phyloP scores from a whole-genome alignment of 768 basidiomycete species.

The Termitomyces sp. region DNA sequence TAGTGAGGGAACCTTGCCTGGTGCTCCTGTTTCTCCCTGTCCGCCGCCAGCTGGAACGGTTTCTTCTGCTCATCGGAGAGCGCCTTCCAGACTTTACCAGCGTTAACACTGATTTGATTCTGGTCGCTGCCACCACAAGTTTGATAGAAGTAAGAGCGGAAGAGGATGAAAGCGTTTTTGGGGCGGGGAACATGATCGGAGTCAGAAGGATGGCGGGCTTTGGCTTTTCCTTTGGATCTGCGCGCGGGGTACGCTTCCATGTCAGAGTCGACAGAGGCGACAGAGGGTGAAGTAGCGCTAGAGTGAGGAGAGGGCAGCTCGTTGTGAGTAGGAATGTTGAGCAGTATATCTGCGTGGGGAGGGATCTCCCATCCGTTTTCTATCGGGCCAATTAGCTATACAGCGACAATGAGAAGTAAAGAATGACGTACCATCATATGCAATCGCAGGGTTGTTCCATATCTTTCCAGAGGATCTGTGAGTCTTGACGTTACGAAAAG shows the following conservation, averaged over 20 bases:
- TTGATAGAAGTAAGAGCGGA: constrained; percentile 26
- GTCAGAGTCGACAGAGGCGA: constrained; percentile 9
- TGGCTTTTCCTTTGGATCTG: constrained; percentile 12
- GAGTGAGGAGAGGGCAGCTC: constrained; percentile 9
- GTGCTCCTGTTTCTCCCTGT: constrained; percentile 23
- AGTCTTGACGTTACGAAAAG: constrained; percentile 21
- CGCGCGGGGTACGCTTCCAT: neutral
- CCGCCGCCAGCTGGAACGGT: constrained; percentile 18
- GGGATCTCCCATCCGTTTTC: constrained; percentile 19
- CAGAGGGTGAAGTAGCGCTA: constrained; percentile 10
- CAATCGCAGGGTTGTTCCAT: constrained; percentile 16
- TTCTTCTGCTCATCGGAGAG: constrained; percentile 19
- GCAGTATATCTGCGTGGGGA: neutral
- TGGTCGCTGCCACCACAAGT: constrained; percentile 21
- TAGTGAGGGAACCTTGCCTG: constrained; percentile 25
- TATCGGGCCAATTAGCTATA: constrained; percentile 1
- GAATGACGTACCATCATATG: constrained; percentile 20
- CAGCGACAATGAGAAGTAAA: constrained; percentile 1
- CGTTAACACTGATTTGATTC: constrained; percentile 28
- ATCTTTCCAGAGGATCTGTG: constrained; percentile 21
- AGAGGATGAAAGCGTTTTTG: constrained; percentile 36
- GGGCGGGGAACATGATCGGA: constrained; percentile 28
- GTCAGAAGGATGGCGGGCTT: constrained; percentile 8
- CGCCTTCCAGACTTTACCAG: constrained; percentile 26
- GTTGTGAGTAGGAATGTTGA: neutral